Evolutionary conservation across 306 rosid species (phyloP), one percentile per base, ranked within the genome.

Genomic region (Sechiopsis laciniata): DNA sequence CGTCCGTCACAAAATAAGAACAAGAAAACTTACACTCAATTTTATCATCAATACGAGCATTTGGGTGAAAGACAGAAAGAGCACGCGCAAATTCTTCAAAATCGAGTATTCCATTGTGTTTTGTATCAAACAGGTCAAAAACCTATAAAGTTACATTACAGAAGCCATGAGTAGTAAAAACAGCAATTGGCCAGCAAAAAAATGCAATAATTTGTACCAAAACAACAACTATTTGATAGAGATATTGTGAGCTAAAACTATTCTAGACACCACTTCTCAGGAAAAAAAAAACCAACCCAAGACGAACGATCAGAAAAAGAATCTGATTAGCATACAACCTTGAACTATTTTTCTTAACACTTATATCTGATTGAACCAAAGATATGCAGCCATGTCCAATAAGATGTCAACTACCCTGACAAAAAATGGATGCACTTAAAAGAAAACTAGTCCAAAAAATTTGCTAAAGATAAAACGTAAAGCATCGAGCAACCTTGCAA

Each of bases 11-110:
- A 65, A 68, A 51, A 66, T 73, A 73, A 75, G 37, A 61, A 56
- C 21, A 51, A 79, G 37, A 46, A 32, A 58, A 71, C 95, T 83
- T 84, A 91, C 97, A 89, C 9, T 87, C 90, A 65, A 89, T 89
- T 84, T 91, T 91, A 58, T 84, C 90, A 61, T 87, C 91, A 48
- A 84, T 63, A 51, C 87, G 73, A 73, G 97, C 97, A 79, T 76
- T 87, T 51, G 96, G 97, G 80, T 91, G 97, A 79, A 91, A 91
- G 80, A 89, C 84, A 16, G 97, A 91, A 54, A 91, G 87, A 78
- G 96, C 88, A 76, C 78, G 88, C 10, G 91, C 97, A 84, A 91
- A 91, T 79, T 84, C 93, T 66, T 83, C 83, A 78, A 91, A 91
- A 84, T 82, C 90, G 55, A 91, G 93, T 72, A 79, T 80, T 55